phyloP scores from a whole-genome alignment of 345 rosid species.

The Citrus australasica region DNA sequence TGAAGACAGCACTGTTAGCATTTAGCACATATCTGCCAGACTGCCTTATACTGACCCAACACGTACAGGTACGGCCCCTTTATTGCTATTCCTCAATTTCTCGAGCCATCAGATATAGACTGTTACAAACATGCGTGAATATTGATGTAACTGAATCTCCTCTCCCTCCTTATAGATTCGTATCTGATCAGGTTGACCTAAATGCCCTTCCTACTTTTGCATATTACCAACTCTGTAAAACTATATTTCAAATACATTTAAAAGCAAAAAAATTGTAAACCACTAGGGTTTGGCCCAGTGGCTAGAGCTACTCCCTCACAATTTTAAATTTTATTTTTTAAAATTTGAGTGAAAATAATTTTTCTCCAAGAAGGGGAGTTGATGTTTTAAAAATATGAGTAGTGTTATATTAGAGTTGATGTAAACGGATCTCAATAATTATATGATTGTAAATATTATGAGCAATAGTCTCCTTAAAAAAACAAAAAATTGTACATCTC shows the following conservation, averaged over 20 bases:
- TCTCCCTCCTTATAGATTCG: neutral
- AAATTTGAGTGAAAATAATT: fast-evolving
- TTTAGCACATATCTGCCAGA: too few relatives aligned
- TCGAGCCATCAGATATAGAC: too few relatives aligned
- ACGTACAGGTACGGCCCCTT: too few relatives aligned
- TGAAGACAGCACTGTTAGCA: too few relatives aligned
- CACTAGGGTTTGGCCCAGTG: fast-evolving
- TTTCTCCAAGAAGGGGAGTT: fast-evolving
- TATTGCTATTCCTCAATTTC: too few relatives aligned
- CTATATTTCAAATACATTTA: too few relatives aligned
- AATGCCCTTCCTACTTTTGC: neutral
- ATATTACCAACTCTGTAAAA: neutral
- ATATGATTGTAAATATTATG: fast-evolving
- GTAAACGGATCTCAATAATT: fast-evolving
- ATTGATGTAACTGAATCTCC: too few relatives aligned
- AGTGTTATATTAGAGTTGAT: fast-evolving
- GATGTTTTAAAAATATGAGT: fast-evolving
- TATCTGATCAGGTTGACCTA: neutral
- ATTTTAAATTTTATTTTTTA: too few relatives aligned
- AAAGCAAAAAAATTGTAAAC: too few relatives aligned
- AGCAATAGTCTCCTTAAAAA: fast-evolving
- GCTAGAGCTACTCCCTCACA: fast-evolving
- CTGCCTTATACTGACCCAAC: too few relatives aligned
- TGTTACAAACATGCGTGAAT: too few relatives aligned
- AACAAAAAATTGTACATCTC: too few relatives aligned